These are phyloP conservation scores for Fagopyrum homotropicum DNA, from an alignment of 148 eudicot genomes.

Conservation along the genomic window DNA sequence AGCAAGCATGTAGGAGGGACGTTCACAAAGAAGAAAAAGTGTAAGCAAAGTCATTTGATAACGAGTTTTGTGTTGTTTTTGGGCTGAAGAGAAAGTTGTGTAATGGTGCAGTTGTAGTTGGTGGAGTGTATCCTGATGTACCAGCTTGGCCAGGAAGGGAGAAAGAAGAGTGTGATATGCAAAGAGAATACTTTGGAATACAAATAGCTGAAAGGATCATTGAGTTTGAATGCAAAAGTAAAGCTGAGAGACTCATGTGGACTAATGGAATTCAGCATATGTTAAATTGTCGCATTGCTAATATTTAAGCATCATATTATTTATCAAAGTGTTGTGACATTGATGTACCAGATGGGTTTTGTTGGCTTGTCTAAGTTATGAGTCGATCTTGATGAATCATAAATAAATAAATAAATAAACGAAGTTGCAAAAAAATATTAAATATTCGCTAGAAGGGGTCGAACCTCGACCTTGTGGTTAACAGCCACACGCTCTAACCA, in stretches of 20 bases:
- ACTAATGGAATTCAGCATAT: conserved; percentile 68
- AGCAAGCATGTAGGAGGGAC: conserved; percentile 94
- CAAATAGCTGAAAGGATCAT: conserved; percentile 68
- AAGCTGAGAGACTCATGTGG: conserved; percentile 72
- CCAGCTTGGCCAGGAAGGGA: conserved; percentile 83
- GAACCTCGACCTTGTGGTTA: conserved; percentile 28
- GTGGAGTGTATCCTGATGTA: conserved; percentile 57
- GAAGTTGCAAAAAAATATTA: too few species aligned
- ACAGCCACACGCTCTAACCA: conserved; percentile 29
- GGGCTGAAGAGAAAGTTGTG: conserved; percentile 14
- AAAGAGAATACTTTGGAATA: conserved; percentile 74
- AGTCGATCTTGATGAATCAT: too few species aligned
- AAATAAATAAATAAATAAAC: too few species aligned
- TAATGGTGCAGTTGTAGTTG: conserved; percentile 54
- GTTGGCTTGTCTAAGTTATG: too few species aligned
- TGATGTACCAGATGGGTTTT: not conserved
- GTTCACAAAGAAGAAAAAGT: conserved; percentile 92
- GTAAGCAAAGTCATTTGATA: conserved; percentile 34
- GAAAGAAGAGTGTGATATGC: conserved; percentile 36
- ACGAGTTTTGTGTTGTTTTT: not conserved
- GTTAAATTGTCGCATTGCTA: conserved; percentile 49
- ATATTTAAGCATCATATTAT: not conserved
- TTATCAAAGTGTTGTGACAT: not conserved
- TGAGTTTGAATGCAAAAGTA: conserved; percentile 82
- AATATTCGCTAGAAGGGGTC: too few species aligned